Evolutionary conservation across 805 yeast genomes (phyloP).

Genomic region (Yamadazyma phyllophila): DNA sequence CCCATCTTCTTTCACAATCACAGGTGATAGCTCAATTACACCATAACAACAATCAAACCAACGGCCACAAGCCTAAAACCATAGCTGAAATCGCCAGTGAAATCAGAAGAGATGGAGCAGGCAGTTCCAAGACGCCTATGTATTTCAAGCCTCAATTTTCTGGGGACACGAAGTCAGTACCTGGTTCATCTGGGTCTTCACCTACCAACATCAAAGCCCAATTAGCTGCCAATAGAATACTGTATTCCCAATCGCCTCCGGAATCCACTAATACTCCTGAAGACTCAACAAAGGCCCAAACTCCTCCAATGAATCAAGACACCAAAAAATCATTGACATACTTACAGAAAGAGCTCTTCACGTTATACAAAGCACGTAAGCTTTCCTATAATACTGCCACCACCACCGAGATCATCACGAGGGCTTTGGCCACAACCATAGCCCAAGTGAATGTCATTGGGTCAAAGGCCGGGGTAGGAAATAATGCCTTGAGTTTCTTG

Average conservation of each 20-base stretch:
- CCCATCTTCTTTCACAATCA: conserved; percentile 16
- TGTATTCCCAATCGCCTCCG: conserved; percentile 18
- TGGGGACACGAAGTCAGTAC: conserved; percentile 3
- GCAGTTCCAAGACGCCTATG: conserved; percentile 28
- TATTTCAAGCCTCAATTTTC: conserved; percentile 29
- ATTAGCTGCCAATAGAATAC: conserved; percentile 45
- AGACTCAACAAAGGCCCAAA: not conserved
- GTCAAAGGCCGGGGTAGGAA: conserved; percentile 75
- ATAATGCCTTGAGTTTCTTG: conserved; percentile 72
- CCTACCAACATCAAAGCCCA: conserved; percentile 40
- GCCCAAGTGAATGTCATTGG: conserved; percentile 89
- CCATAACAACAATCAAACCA: conserved; percentile 13
- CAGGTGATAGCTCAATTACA: conserved; percentile 22
- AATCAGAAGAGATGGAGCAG: conserved; percentile 30
- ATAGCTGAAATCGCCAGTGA: conserved; percentile 45
- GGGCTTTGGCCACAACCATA: conserved; percentile 89
- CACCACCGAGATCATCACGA: conserved; percentile 81
- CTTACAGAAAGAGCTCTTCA: conserved; percentile 81
- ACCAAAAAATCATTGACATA: conserved; percentile 75
- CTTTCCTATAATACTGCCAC: conserved; percentile 72
- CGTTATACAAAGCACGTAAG: conserved; percentile 73
- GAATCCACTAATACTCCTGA: conserved; percentile 11
- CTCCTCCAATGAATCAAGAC: conserved; percentile 48
- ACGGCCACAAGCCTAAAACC: conserved; percentile 34
- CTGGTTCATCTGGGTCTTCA: conserved; percentile 1